Conservation (phyloP, 805 yeast species). For the Jamesozyma gamospora region DNA sequence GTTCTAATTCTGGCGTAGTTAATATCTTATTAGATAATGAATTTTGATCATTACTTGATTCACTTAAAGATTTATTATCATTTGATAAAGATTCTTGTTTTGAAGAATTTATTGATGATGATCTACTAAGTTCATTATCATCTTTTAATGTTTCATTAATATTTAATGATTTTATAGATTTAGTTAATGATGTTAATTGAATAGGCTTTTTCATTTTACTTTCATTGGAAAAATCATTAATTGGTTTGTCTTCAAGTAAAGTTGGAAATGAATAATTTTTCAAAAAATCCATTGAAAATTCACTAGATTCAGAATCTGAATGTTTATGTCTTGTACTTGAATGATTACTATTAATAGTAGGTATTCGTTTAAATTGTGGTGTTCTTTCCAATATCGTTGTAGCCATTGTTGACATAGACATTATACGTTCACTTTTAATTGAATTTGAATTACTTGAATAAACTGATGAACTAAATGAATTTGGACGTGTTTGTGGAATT, state of each 20-base stretch:
- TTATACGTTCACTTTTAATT: conserved; percentile 14
- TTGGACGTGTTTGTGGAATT: conserved; percentile 3
- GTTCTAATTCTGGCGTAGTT: conserved; percentile 19
- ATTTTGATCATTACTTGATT: too few relatives aligned
- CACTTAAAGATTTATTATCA: neutral
- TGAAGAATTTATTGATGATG: neutral
- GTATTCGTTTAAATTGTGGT: conserved; percentile 3
- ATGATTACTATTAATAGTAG: neutral
- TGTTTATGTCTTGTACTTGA: conserved; percentile 4
- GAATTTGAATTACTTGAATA: conserved; percentile 6
- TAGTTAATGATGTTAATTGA: neutral
- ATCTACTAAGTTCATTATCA: too few relatives aligned
- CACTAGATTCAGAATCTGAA: conserved; percentile 13
- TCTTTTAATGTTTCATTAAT: too few relatives aligned
- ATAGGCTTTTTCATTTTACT: neutral
- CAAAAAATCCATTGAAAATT: conserved; percentile 18
- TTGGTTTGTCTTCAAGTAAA: conserved; percentile 16
- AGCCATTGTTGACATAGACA: conserved; percentile 27
- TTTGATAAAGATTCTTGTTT: too few relatives aligned
- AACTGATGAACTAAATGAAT: conserved; percentile 8
- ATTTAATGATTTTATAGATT: too few relatives aligned
- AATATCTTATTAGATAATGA: neutral
- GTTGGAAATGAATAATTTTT: conserved; percentile 25
- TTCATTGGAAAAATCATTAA: conserved; percentile 4
- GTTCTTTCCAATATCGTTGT: conserved; percentile 12